Percentiles rank a stretch among this genome's conserved stretches.
Evolutionary conservation across 768 basidiomycete species (phyloP).

Genomic region (Lactarius akahatsu): DNA sequence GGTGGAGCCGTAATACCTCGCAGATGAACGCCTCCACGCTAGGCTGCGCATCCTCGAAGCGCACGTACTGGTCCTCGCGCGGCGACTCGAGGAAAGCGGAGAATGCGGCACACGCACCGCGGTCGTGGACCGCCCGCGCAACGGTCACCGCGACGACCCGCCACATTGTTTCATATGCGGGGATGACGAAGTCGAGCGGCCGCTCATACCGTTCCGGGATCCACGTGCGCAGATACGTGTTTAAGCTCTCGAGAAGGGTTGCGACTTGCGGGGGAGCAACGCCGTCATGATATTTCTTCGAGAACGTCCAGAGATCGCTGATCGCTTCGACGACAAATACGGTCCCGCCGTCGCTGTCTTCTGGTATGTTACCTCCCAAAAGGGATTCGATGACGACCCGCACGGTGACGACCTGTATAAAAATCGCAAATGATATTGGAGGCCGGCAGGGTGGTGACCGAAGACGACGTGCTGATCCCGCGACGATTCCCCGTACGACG

Average conservation of each 20-base stretch:
- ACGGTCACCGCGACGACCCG: slow-evolving; percentile 51
- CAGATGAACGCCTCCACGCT: slow-evolving; percentile 41
- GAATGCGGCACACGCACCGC: slow-evolving; percentile 37
- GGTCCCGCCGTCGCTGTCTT: slow-evolving; percentile 9
- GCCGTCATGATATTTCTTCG: slow-evolving; percentile 35
- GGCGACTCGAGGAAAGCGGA: slow-evolving; percentile 39
- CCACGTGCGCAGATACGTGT: slow-evolving; percentile 41
- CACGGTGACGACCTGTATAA: slow-evolving; percentile 14
- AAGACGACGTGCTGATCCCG: background rate
- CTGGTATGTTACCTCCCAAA: slow-evolving; percentile 14
- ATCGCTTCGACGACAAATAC: slow-evolving; percentile 41
- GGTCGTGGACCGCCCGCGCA: slow-evolving; percentile 39
- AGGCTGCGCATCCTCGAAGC: slow-evolving; percentile 26
- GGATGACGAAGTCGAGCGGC: slow-evolving; percentile 54
- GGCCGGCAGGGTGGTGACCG: background rate
- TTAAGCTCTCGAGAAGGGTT: slow-evolving; percentile 37
- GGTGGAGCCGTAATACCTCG: slow-evolving; percentile 51
- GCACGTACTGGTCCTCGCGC: slow-evolving; percentile 35
- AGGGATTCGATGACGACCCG: background rate
- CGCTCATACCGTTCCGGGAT: slow-evolving; percentile 40
- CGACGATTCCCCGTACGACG: background rate
- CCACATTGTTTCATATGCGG: slow-evolving; percentile 64
- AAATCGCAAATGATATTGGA: background rate
- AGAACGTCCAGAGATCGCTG: slow-evolving; percentile 48
- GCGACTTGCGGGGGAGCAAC: too few relatives aligned